Conservation (phyloP, 805 yeast genomes). For the Teunomyces cretensis region DNA sequence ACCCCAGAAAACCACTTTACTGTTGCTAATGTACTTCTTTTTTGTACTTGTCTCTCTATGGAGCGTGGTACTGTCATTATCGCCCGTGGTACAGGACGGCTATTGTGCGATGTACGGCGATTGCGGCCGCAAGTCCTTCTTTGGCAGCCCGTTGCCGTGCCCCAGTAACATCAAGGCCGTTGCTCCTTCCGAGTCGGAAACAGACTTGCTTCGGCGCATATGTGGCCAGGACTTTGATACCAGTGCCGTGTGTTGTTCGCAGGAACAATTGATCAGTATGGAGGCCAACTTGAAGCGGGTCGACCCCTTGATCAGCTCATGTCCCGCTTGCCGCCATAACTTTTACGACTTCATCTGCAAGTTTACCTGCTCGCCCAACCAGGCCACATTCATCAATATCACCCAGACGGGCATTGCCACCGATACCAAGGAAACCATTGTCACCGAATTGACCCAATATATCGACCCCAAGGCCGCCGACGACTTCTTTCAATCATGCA, state of each 20-base stretch:
- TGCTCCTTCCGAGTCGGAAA: constrained; percentile 44
- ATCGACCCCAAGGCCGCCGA: constrained; percentile 62
- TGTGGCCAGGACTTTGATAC: constrained; percentile 71
- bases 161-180: constrained; percentile 55
- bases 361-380: constrained; percentile 88
- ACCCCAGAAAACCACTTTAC: background rate
- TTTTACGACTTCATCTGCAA: constrained; percentile 81
- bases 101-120: constrained; percentile 56
- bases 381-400: constrained; percentile 70
- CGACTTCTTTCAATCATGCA: constrained; percentile 77
- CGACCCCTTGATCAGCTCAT: constrained; percentile 43
- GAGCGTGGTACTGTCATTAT: background rate
- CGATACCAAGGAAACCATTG: constrained; percentile 55
- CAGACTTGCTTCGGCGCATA: constrained; percentile 48
- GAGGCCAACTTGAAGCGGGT: constrained; percentile 41
- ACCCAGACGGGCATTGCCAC: constrained; percentile 50
- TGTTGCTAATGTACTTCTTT: background rate
- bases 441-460: constrained; percentile 66
- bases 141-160: constrained; percentile 82
- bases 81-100: constrained; percentile 26
- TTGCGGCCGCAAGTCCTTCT: constrained; percentile 79
- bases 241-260: constrained; percentile 66
- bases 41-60: background rate
- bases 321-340: constrained; percentile 91
- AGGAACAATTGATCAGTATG: constrained; percentile 57